Conservation (phyloP, 2,329 filamentous ascomycete genomes). For the Cladosporium sp. region DNA sequence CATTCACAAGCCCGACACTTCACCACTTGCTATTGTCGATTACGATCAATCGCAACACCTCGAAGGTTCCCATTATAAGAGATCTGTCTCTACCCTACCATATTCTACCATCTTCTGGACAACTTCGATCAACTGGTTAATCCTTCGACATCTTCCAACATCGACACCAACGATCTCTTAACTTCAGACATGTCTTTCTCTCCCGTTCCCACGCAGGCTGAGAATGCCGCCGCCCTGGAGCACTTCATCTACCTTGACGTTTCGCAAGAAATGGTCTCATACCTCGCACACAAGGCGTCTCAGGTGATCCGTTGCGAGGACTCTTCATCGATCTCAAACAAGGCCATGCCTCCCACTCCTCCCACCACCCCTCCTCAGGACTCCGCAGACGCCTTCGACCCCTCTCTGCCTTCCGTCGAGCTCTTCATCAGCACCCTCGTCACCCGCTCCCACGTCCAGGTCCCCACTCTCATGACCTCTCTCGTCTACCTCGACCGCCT, state of each 20-base stretch:
- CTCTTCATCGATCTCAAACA: conserved; percentile 36
- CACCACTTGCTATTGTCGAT: conserved; percentile 15
- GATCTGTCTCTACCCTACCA: conserved; percentile 8
- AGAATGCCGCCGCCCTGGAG: conserved; percentile 72
- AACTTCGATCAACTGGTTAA: conserved; percentile 10
- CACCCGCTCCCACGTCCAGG: conserved; percentile 90
- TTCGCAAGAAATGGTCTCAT: conserved; percentile 69
- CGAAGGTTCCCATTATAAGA: conserved; percentile 9
- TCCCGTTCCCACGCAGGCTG: conserved; percentile 35
- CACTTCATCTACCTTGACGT: conserved; percentile 77
- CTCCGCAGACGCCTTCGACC: conserved; percentile 46
- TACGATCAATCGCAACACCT: conserved; percentile 13
- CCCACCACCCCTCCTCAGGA: conserved; percentile 56
- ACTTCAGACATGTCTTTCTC: conserved; percentile 41
- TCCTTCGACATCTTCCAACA: conserved; percentile 12
- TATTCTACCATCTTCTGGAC: conserved; percentile 2
- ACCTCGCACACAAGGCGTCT: conserved; percentile 69
- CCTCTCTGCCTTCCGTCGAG: conserved; percentile 70
- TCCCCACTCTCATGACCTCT: conserved; percentile 94
- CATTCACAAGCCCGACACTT: conserved; percentile 4
- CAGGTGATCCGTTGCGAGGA: conserved; percentile 76
- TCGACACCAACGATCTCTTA: conserved; percentile 14
- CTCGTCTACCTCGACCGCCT: conserved; percentile 89
- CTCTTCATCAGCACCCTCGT: conserved; percentile 91
- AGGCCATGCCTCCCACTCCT: conserved; percentile 54